These are phyloP conservation scores for Polytolypa hystricis DNA, from an alignment of 2,329 filamentous ascomycete genomes.

Conservation along the genomic window DNA sequence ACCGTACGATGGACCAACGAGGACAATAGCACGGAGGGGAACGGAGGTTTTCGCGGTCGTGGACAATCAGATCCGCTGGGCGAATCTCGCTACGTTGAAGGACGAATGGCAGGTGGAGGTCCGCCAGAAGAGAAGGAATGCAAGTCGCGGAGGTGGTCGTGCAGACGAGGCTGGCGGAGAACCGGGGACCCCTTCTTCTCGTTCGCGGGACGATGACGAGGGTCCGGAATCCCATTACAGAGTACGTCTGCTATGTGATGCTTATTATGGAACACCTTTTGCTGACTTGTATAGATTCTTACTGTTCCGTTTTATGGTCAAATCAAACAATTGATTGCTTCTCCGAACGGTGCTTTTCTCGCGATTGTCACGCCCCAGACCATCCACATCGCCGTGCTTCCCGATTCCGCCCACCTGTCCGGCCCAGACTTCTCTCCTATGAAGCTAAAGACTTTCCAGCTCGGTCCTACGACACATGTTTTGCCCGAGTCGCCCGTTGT, in stretches of 20 bases:
- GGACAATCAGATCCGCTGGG: conserved; percentile 86
- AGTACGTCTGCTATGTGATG: not conserved
- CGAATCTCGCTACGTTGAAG: conserved; percentile 71
- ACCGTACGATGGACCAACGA: conserved; percentile 31
- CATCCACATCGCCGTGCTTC: conserved; percentile 75
- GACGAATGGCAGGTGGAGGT: conserved; percentile 40
- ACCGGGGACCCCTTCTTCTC: conserved; percentile 10
- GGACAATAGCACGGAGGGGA: conserved; percentile 66
- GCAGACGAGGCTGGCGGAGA: conserved; percentile 9
- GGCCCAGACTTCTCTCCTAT: conserved; percentile 56
- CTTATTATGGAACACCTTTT: not conserved
- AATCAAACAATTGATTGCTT: conserved; percentile 76
- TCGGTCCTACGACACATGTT: conserved; percentile 88
- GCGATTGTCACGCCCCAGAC: conserved; percentile 81
- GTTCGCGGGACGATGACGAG: conserved; percentile 7
- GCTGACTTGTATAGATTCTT: conserved; percentile 48
- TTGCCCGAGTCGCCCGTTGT: conserved; percentile 71
- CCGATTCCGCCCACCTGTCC: conserved; percentile 65
- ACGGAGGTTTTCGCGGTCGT: conserved; percentile 83
- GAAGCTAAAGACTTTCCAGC: conserved; percentile 74
- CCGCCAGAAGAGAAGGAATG: conserved; percentile 21
- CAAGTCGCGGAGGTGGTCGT: conserved; percentile 10
- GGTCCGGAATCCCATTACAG: not conserved
- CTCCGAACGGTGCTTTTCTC: conserved; percentile 68
- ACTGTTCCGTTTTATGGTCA: conserved; percentile 67